Base-by-base conservation (phyloP, 1,284 basidiomycete species). In the Cryptococcus sp. region DNA sequence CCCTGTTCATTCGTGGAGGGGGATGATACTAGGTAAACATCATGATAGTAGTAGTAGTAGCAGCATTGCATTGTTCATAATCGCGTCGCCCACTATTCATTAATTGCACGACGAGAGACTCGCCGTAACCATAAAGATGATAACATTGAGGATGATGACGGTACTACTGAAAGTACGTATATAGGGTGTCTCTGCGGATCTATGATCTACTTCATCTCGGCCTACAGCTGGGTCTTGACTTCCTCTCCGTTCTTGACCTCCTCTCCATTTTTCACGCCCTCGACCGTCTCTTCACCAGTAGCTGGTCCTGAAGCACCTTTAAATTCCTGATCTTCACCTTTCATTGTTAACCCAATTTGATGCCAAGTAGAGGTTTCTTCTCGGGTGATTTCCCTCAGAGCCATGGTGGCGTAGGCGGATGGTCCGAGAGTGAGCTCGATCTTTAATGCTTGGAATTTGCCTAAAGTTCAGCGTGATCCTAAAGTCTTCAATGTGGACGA, bases 341-440 rank as follows among this genome's bases (percentile, higher is more conserved):
- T 80, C 54, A 80, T 80, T 16, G 91, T 94, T 60, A 94, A 79
- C 54, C 78, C 79, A 18, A 83, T 87, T 73, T 94, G 91, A 70
- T 84, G 85, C 72, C 90, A 88, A 7, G 88, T 85, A 62, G 88
- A 89, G 11, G 91, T 96, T 65, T 93, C 90, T 37, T 86, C 87
- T 76, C 92, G 91, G 13, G 91, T 94, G 42, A 94, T 84, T 74
- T 94, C 91, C 43, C 92, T 83, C 57, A 97, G 73, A 3, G 91
- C 91, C 92, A 97, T 97, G 3, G 92, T 97, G 2, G 92, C 92
- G 73, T 94, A 97, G 2, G 89, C 87, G 2, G 88, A 86, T 3
- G 89, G 89, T 21, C 88, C 88, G 19, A 97, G 80, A 13, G 81
- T 83, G 53, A 94, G 76, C 46, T 83, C 77, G 51, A 96, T 83